Evolutionary conservation across 2,329 filamentous ascomycete genomes (phyloP), one percentile per base, ranked within the genome.

Genomic region (Monosporascus sp.): DNA sequence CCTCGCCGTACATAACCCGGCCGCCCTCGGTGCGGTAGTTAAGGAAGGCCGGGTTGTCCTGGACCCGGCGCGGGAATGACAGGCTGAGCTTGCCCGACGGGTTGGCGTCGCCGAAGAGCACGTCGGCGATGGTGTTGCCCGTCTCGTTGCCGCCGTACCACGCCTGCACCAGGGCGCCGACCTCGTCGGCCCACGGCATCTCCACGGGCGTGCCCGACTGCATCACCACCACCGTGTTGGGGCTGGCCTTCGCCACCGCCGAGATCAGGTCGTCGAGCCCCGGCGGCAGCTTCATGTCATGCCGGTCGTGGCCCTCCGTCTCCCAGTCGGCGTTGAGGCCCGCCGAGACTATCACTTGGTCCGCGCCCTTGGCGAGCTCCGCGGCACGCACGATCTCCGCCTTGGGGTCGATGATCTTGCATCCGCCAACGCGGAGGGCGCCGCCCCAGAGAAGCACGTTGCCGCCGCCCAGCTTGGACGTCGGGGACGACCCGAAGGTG

Each of bases 121-220:
- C 78, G 59, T 93, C 89, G 0, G 87, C 88, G 56, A 95, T 86
- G 11, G 84, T 85, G 64, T 92, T 90, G 6, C 89, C 90, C 5
- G 86, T 87, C 72, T 94, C 89, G 63, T 94, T 90, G n/a, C 90
- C 89, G 55, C 89, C 88, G 63, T 91, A 94, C 88, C 89, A 94
- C 7, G 88, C 88, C 63, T 93, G 87, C 1, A 91, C 65, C 2
- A 92, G 73, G 2, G 84, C 81, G 7, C 71, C 67, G 2, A 81
- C 80, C 34, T 77, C 69, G 17, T 73, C 65, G 1, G 81, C 74
- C 85, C 85, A 89, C 1, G 86, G 85, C 84, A 90, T 86, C 51
- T 80, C 76, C 24, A 89, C 80, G 0, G 89, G 88, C 0, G 88
- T 90, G 37, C 89, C 89, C 0, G 86, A 89, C 62, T 92, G 89